Conservation (phyloP, 2,329 filamentous ascomycete genomes). For the Aspergillus luchuensis region DNA sequence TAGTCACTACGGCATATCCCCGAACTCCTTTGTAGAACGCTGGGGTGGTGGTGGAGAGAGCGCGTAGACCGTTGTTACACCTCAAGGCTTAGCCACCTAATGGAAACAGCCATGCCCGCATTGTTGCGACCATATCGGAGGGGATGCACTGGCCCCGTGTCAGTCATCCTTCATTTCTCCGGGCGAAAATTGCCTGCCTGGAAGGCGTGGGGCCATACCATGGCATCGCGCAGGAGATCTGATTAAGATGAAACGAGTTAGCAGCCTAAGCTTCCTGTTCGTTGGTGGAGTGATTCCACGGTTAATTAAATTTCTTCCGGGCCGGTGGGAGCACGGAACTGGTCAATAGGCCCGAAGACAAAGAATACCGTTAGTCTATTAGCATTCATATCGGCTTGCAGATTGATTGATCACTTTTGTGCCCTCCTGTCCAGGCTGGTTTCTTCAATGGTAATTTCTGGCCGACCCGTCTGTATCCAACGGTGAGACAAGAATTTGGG, state of each 20-base stretch:
- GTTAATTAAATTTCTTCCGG: slow-evolving; percentile 9
- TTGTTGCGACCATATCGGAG: neutral
- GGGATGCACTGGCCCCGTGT: slow-evolving; percentile 5
- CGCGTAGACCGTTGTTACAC: slow-evolving; percentile 2
- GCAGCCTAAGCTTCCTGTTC: slow-evolving; percentile 9
- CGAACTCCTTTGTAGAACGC: neutral
- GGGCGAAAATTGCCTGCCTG: slow-evolving; percentile 1
- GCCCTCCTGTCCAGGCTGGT: neutral
- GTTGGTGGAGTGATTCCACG: slow-evolving; percentile 8
- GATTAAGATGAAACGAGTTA: slow-evolving; percentile 9
- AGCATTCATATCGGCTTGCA: slow-evolving; percentile 1
- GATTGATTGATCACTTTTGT: neutral
- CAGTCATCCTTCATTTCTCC: slow-evolving; percentile 9
- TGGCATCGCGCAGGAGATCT: slow-evolving; percentile 2
- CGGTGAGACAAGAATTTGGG: neutral
- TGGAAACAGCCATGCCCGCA: slow-evolving; percentile 1
- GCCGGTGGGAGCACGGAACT: slow-evolving; percentile 5
- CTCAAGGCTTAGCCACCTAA: slow-evolving; percentile 7
- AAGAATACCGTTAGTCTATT: neutral
- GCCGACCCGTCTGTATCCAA: neutral
- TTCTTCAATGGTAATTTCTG: slow-evolving; percentile 1
- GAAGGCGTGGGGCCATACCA: slow-evolving; percentile 9
- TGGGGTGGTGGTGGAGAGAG: neutral
- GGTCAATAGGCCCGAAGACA: neutral
- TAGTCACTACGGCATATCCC: neutral